phyloP scores from a whole-genome alignment of 116 monocot genomes.

The Cymodocea nodosa region DNA sequence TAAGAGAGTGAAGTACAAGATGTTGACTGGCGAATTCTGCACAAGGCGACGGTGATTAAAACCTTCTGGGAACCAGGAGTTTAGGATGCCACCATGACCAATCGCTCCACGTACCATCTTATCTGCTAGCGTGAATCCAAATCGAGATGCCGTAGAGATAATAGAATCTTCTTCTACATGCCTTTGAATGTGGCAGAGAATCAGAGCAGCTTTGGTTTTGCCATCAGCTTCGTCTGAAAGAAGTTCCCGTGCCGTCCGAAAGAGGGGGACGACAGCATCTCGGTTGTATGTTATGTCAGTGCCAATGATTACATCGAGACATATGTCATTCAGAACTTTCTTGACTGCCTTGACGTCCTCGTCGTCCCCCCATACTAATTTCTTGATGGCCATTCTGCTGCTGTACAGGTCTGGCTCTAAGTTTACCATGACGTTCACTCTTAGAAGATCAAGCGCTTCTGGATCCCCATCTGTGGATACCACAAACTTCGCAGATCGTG shows the following conservation, averaged over 20 bases:
- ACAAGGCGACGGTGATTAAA: constrained; percentile 10
- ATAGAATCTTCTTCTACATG: constrained; percentile 67
- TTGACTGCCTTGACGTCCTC: constrained; percentile 33
- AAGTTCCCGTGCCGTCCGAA: constrained; percentile 66
- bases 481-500: constrained; percentile 43
- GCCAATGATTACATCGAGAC: constrained; percentile 81
- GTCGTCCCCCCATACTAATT: constrained; percentile 63
- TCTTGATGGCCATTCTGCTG: constrained; percentile 43
- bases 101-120: constrained; percentile 44
- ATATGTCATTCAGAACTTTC: constrained; percentile 20
- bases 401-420: constrained; percentile 20
- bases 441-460: constrained; percentile 54
- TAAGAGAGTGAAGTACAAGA: constrained; percentile 42
- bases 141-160: constrained; percentile 28
- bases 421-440: constrained; percentile 43
- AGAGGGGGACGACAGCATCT: constrained; percentile 62
- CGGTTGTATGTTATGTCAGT: constrained; percentile 78
- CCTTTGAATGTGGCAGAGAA: constrained; percentile 80
- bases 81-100: constrained; percentile 42
- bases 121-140: constrained; percentile 65
- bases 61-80: constrained; percentile 49
- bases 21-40: constrained; percentile 31
- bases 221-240: constrained; percentile 12
- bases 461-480: constrained; percentile 82
- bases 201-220: constrained; percentile 23